These are phyloP conservation scores for Colletotrichum zoysiae DNA, from an alignment of 2,329 filamentous ascomycete species.

Conservation along the genomic window DNA sequence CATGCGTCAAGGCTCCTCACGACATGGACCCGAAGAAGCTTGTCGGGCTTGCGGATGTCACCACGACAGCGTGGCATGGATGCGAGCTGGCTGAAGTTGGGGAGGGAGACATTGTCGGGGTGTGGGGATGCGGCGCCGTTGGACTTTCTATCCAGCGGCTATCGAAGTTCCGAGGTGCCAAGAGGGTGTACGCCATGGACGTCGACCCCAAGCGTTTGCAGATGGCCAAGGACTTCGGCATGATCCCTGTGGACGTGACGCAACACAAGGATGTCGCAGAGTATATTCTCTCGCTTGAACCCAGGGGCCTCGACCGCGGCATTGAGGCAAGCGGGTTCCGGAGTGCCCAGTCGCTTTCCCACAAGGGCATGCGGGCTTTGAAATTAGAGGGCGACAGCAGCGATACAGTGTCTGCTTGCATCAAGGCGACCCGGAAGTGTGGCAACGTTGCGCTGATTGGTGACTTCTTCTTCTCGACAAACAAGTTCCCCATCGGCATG, in stretches of 20 bases:
- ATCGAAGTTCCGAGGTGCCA: constrained; percentile 48
- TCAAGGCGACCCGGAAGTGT: constrained; percentile 49
- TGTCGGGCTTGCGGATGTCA: constrained; percentile 49
- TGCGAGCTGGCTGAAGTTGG: constrained; percentile 49
- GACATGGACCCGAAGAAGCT: constrained; percentile 47
- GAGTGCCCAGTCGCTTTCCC: constrained; percentile 42
- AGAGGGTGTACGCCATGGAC: constrained; percentile 51
- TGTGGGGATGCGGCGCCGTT: constrained; percentile 9
- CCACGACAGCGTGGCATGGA: constrained; percentile 48
- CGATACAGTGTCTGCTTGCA: constrained; percentile 47
- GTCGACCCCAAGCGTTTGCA: constrained; percentile 47
- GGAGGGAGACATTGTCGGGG: constrained; percentile 44
- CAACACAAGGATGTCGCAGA: constrained; percentile 46
- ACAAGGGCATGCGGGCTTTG: constrained; percentile 38
- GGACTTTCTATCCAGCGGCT: constrained; percentile 47
- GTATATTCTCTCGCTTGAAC: constrained; percentile 48
- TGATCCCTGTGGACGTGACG: constrained; percentile 47
- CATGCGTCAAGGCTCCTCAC: constrained; percentile 47
- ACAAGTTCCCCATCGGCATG: constrained; percentile 49
- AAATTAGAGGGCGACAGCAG: constrained; percentile 46
- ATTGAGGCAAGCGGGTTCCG: constrained; percentile 50
- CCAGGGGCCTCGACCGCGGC: constrained; percentile 45
- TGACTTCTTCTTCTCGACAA: constrained; percentile 48
- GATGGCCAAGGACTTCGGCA: constrained; percentile 47
- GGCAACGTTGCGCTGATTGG: constrained; percentile 48